Base-by-base conservation (phyloP, 352 stramenopile species). In the Aphanomyces invadans region DNA sequence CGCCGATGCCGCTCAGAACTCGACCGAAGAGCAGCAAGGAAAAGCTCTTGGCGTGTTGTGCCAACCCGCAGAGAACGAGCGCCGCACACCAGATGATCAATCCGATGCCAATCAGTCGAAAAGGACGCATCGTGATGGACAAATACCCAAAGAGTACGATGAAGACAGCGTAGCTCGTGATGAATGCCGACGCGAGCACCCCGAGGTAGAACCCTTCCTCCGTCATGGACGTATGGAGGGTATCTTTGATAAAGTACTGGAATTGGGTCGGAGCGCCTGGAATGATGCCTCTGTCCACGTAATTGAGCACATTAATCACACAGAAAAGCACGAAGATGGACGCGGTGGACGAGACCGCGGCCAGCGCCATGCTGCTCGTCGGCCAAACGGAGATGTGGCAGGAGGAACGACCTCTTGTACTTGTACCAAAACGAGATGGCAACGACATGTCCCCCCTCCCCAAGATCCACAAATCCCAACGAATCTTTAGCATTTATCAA, bases 251-350 rank as follows among this genome's bases (percentile, higher is more conserved):
- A 68, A 98, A 98, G 52, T 79, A 80, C 65, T 95, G 85, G 71
- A 98, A 97, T 68, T 96, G 87, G 64, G 95, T 77, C 21, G 87
- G 86, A 0, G 91, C 88, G 10, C 95, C 95, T 0, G 95, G 88
- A 61, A 98, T 97, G 67, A 98, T 98, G 29, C 91, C 90, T 33
- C 94, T 88, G 77, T 98, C 93, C 48, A 97, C 71, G 76, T 97
- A 98, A 73, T 97, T 98, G 62, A 97, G 74, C 29, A 98, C 73
- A 72, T 98, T 97, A 70, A 95, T 94, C 38, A 79, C 73, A 63
- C 83, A 94, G 21, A 96, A 78, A 68, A 96, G 71, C 44, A 94
- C 70, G 70, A 97, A 92, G 62, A 88, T 56, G n/a, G n/a, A 55
- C 49, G 60, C 55, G 28, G 60, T 60, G 15, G 46, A 39, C 49